Evolutionary conservation across 345 rosid genomes (phyloP).

Genomic region (Garcia nutans): DNA sequence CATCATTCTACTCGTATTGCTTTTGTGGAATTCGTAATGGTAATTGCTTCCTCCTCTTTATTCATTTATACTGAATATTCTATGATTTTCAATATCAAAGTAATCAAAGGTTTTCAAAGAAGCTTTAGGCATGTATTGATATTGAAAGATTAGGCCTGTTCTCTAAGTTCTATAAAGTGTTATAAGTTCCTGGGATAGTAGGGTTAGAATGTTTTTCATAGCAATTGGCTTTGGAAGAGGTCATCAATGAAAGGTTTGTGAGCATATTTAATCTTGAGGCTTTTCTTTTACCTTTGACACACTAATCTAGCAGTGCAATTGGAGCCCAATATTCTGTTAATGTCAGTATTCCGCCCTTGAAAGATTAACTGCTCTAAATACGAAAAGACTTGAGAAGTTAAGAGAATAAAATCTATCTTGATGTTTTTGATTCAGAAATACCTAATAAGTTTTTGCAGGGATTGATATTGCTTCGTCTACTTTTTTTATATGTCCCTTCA

Average conservation of each 20-base stretch:
- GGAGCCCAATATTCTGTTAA: neutral
- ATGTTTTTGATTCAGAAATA: neutral
- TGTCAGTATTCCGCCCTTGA: neutral
- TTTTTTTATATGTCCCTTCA: neutral
- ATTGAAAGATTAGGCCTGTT: no score
- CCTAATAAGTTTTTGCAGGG: neutral
- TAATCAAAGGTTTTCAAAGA: neutral
- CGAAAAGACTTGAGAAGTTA: neutral
- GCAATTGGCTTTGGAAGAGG: neutral
- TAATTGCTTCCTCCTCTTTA: constrained; percentile 29
- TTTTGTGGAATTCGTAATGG: constrained; percentile 79
- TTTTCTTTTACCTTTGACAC: neutral
- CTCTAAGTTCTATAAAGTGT: no score
- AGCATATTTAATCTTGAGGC: neutral
- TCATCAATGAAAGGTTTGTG: neutral
- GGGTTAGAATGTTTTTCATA: no score
- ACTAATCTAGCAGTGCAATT: neutral
- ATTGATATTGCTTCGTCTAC: neutral
- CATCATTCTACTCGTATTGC: constrained; percentile 86
- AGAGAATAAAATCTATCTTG: neutral
- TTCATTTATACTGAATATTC: neutral
- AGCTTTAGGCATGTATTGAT: no score
- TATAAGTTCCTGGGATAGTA: no score
- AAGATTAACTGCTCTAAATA: neutral
- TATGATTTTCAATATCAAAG: neutral